Evolutionary conservation across 2,329 filamentous ascomycete species (phyloP).

Genomic region (Xylaria sp.): DNA sequence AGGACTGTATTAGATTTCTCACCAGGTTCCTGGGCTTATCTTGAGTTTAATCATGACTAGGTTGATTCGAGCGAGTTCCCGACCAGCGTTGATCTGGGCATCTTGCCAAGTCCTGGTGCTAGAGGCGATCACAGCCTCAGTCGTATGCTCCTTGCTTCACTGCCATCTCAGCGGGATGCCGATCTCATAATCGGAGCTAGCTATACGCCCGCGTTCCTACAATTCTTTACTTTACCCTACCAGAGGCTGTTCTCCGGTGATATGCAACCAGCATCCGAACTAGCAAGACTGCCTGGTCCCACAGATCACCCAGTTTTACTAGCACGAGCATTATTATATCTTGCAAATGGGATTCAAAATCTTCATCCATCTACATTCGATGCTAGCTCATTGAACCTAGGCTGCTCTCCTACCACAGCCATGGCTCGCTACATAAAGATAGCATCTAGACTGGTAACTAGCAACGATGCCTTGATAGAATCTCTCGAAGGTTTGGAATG

Average conservation of each 20-base stretch:
- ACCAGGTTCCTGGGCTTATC: neutral
- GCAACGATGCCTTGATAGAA: neutral
- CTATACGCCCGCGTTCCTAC: neutral
- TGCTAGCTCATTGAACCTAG: neutral
- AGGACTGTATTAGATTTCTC: neutral
- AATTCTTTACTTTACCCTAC: slow-evolving; percentile 1
- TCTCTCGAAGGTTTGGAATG: neutral
- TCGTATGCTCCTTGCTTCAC: neutral
- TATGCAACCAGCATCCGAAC: neutral
- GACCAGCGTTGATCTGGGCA: neutral
- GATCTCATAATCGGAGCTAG: slow-evolving; percentile 3
- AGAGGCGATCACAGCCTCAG: neutral
- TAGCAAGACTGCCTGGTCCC: neutral
- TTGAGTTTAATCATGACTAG: neutral
- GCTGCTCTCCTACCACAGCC: neutral
- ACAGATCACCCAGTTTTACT: neutral
- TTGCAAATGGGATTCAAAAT: slow-evolving; percentile 4
- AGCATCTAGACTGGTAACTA: neutral
- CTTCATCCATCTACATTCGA: neutral
- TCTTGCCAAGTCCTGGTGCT: neutral
- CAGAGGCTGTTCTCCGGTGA: slow-evolving; percentile 1
- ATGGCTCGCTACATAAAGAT: neutral
- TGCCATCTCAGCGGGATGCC: neutral
- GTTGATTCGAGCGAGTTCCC: slow-evolving; percentile 4
- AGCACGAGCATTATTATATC: neutral